Evolutionary conservation across 129 eudicot genomes (phyloP).

Genomic region (Tagetes erecta): DNA sequence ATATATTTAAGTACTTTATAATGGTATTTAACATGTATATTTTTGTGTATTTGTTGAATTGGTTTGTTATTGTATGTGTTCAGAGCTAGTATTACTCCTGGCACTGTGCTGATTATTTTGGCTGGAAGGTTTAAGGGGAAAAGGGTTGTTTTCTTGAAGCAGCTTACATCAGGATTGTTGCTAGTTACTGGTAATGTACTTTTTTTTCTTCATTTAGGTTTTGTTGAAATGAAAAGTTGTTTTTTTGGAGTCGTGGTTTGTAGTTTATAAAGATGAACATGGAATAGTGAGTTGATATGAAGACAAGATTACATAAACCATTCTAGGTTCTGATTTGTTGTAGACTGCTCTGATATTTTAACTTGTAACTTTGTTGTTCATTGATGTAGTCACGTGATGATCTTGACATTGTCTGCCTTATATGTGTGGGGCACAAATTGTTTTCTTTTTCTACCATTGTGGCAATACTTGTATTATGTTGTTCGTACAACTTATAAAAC

Average conservation of each 20-base stretch:
- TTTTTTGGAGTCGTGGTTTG: no score
- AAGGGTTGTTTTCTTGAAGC: conserved; percentile 65
- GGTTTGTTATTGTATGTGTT: conserved; percentile 19
- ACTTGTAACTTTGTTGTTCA: not conserved
- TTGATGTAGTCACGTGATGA: not conserved
- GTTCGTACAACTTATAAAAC: not conserved
- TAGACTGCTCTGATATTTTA: no score
- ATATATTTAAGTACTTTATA: not conserved
- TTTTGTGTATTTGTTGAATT: not conserved
- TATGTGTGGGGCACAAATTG: not conserved
- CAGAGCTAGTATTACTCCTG: conserved; percentile 62
- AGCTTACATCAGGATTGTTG: conserved; percentile 57
- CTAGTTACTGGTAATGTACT: conserved; percentile 55
- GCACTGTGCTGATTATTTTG: conserved; percentile 55
- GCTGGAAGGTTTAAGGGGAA: conserved; percentile 66
- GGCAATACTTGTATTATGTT: not conserved
- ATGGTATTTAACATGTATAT: not conserved
- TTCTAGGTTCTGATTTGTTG: no score
- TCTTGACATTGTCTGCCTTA: not conserved
- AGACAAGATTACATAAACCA: not conserved
- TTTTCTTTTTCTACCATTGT: not conserved
- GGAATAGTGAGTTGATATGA: not conserved
- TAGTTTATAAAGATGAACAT: not conserved
- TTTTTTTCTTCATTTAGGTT: not conserved
- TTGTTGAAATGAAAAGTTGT: not conserved